Evolutionary conservation across 257 asterid genomes (phyloP).

Genomic region (Gynochthodes officinalis): DNA sequence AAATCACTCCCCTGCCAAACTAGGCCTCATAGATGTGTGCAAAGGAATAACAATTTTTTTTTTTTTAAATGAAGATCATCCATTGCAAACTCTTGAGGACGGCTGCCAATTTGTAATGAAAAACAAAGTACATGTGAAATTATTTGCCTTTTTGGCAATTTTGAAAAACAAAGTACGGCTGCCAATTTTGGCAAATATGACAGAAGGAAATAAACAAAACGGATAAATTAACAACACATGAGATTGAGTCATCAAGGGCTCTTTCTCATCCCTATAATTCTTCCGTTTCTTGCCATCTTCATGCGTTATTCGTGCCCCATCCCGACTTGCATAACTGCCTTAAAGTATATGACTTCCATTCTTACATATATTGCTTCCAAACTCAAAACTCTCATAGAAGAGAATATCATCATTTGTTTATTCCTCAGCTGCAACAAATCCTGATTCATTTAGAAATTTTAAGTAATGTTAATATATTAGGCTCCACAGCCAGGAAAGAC

Average conservation of each 20-base stretch:
- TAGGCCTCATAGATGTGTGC: too few species aligned
- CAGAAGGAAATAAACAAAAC: background rate
- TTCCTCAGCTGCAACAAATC: too few species aligned
- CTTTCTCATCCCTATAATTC: background rate
- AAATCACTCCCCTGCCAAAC: too few species aligned
- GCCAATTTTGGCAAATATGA: background rate
- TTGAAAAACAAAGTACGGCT: too few species aligned
- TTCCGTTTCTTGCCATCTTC: background rate
- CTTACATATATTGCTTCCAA: background rate
- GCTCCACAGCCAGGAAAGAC: too few species aligned
- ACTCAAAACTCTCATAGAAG: background rate
- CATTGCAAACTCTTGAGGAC: background rate
- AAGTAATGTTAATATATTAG: background rate
- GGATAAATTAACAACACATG: background rate
- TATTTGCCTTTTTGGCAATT: too few species aligned
- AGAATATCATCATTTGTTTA: background rate
- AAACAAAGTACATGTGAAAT: background rate
- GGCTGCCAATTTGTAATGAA: background rate
- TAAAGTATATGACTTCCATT: background rate
- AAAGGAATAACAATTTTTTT: too few species aligned
- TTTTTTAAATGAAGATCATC: too few species aligned
- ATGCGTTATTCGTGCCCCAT: background rate
- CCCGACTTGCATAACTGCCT: background rate
- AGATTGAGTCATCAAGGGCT: background rate
- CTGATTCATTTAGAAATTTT: too few species aligned